These are phyloP conservation scores for Exophiala aquamarina DNA, from an alignment of 2,329 filamentous ascomycete species.

Conservation along the genomic window DNA sequence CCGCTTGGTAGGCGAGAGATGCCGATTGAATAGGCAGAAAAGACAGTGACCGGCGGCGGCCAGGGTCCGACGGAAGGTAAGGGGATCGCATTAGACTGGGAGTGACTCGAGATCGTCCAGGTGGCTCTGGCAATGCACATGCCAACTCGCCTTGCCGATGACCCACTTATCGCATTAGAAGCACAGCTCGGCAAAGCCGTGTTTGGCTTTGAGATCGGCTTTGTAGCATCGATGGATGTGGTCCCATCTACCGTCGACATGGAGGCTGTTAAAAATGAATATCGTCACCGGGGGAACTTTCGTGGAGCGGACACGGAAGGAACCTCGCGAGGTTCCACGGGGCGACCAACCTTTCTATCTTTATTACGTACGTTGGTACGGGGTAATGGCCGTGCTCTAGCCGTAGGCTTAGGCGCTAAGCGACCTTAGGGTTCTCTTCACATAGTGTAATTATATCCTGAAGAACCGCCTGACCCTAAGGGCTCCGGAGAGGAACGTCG, in stretches of 20 bases:
- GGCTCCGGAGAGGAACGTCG: constrained; percentile 25
- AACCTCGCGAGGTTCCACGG: constrained; percentile 7
- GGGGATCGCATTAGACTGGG: constrained; percentile 23
- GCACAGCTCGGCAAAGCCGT: constrained; percentile 26
- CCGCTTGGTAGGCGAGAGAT: constrained; percentile 1
- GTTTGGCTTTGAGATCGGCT: constrained; percentile 14
- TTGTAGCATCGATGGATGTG: constrained; percentile 27
- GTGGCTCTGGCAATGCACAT: constrained; percentile 23
- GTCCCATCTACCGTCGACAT: constrained; percentile 15
- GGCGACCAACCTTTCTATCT: constrained; percentile 12
- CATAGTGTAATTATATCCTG: constrained; percentile 26
- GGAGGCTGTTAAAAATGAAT: constrained; percentile 8
- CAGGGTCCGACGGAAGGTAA: constrained; percentile 18
- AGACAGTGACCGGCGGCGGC: constrained; percentile 7
- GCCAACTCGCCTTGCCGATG: constrained; percentile 18
- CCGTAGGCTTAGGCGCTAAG: constrained; percentile 24
- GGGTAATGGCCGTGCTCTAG: constrained; percentile 25
- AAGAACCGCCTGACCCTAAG: constrained; percentile 21
- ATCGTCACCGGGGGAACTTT: constrained; percentile 5
- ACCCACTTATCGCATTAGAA: constrained; percentile 28
- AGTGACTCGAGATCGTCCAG: constrained; percentile 27
- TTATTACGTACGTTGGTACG: constrained; percentile 6
- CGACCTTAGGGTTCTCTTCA: constrained; percentile 21
- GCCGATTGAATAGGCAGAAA: constrained; percentile 11
- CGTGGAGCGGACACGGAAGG: constrained; percentile 4